phyloP scores from a whole-genome alignment of 768 basidiomycete genomes.

The Pleurotus citrinopileatus region DNA sequence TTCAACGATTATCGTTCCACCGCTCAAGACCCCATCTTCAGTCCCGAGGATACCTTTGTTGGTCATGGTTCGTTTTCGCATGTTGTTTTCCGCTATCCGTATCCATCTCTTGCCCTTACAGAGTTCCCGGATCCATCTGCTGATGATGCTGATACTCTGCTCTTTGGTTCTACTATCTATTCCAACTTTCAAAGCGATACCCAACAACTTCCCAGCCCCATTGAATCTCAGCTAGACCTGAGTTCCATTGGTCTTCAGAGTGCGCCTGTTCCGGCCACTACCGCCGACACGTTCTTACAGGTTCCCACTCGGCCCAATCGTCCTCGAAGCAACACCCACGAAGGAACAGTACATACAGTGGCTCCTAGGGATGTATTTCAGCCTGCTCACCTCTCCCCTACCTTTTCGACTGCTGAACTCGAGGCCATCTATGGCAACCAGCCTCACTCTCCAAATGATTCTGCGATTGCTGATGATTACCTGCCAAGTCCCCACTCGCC shows the following conservation, averaged over 20 bases:
- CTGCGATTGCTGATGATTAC: slow-evolving; percentile 1
- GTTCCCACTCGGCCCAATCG: slow-evolving; percentile 17
- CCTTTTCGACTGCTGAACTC: neutral
- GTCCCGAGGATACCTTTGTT: slow-evolving; percentile 4
- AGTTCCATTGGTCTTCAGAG: neutral
- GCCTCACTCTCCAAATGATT: neutral
- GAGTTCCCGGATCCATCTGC: slow-evolving; percentile 6
- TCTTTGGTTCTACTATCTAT: neutral
- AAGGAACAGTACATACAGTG: slow-evolving; percentile 3
- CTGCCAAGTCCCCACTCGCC: slow-evolving; percentile 5
- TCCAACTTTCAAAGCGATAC: neutral
- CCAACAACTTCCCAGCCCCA: neutral
- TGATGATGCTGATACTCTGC: neutral
- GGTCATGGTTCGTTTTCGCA: neutral
- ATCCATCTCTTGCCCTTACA: neutral
- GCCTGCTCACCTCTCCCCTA: neutral
- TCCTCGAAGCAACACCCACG: neutral
- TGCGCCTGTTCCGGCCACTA: neutral
- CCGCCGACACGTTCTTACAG: slow-evolving; percentile 1
- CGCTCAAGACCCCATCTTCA: slow-evolving; percentile 3
- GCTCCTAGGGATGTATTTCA: slow-evolving; percentile 8
- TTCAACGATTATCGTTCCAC: neutral
- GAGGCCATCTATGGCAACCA: neutral
- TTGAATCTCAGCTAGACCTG: slow-evolving; percentile 3
- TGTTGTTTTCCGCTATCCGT: neutral